Percentiles rank a stretch among this genome's conserved stretches.
Evolutionary conservation across 163 green algal species (phyloP).

Genomic region (Chlorella variabilis): DNA sequence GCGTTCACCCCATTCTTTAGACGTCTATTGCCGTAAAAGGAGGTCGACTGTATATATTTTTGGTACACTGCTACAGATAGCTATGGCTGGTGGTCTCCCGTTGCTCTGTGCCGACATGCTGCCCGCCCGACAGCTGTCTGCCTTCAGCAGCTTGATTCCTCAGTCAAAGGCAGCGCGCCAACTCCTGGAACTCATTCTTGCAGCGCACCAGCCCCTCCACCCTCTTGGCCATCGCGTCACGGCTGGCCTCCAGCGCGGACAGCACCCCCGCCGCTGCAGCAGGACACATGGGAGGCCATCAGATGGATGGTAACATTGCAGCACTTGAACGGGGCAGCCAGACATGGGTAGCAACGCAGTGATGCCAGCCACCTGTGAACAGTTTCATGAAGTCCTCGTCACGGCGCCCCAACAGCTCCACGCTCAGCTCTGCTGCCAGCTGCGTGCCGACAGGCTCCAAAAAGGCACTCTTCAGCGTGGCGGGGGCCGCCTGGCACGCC

Average conservation of each 20-base stretch:
- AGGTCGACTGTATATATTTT: no score
- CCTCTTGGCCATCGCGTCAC: conserved; percentile 70
- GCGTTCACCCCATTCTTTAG: no score
- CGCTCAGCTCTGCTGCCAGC: conserved; percentile 66
- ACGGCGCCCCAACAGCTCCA: conserved; percentile 79
- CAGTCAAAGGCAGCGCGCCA: conserved; percentile 78
- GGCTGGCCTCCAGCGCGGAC: conserved; percentile 68
- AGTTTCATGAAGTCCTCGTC: conserved; percentile 86
- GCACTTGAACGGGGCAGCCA: no score
- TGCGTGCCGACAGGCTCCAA: conserved; percentile 73
- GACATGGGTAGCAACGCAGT: neutral
- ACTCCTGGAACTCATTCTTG: conserved; percentile 91
- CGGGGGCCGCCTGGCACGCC: conserved; percentile 70
- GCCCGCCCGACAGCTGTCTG: no score
- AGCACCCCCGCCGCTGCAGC: conserved; percentile 70
- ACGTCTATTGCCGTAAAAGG: no score
- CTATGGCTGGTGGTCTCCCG: no score
- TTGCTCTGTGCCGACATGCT: no score
- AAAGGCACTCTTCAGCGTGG: conserved; percentile 87
- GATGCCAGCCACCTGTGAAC: conserved; percentile 74
- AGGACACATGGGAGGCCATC: neutral
- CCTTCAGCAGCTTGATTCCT: no score
- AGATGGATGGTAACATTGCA: neutral
- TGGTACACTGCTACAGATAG: no score
- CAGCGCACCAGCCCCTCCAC: conserved; percentile 83